Conservation (phyloP, 495 filamentous ascomycete genomes). For the Bathelium albidoporum region DNA sequence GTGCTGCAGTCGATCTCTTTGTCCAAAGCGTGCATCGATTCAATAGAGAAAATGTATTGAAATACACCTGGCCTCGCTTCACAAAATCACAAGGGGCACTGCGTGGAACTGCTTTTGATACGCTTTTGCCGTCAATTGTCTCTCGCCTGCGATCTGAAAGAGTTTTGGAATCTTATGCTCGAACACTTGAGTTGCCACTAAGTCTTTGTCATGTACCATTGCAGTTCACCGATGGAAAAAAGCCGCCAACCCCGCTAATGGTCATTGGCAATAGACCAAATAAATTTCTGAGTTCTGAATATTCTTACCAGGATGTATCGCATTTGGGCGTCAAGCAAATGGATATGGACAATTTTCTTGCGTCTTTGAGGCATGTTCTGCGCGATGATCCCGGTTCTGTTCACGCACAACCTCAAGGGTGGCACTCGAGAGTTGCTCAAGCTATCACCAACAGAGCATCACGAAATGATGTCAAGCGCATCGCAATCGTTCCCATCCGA, state of each 20-base stretch:
- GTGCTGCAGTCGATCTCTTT: constrained; percentile 7
- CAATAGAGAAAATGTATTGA: neutral
- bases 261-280: neutral
- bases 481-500: constrained; percentile 6
- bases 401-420: neutral
- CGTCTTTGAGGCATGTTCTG: neutral
- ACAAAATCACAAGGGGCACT: neutral
- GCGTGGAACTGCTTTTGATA: neutral
- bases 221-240: neutral
- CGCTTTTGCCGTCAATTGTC: neutral
- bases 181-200: neutral
- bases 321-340: neutral
- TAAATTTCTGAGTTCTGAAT: neutral
- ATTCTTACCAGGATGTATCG: neutral
- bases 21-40: neutral
- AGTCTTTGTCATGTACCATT: neutral
- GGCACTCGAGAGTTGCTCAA: constrained; percentile 9
- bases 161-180: neutral
- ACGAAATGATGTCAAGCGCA: neutral
- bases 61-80: constrained; percentile 10
- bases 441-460: neutral
- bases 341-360: neutral
- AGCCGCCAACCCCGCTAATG: neutral
- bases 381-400: neutral
- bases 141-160: neutral